These are phyloP conservation scores for Diaporthe sp. DNA, from an alignment of 2,329 filamentous ascomycete genomes.

Conservation along the genomic window DNA sequence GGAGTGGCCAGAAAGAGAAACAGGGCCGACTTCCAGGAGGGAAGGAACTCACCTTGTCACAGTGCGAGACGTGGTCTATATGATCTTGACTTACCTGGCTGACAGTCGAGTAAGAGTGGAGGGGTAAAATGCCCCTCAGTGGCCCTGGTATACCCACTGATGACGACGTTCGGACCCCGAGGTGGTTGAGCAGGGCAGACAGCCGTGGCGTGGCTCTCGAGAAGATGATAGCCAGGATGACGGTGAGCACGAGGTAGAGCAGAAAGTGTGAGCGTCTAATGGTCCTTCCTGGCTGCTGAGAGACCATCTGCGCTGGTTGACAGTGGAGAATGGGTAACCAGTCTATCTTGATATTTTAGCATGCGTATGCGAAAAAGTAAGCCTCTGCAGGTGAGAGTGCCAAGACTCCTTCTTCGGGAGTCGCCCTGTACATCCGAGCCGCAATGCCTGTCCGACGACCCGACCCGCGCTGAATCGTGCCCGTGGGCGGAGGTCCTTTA, in stretches of 20 bases:
- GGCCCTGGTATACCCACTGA: constrained; percentile 41
- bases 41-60: constrained; percentile 9
- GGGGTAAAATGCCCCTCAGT: constrained; percentile 42
- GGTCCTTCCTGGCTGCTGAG: constrained; percentile 27
- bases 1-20: background rate
- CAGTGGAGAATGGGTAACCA: background rate
- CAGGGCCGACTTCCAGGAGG: background rate
- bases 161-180: constrained; percentile 42
- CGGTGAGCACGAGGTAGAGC: constrained; percentile 39
- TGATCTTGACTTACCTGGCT: constrained; percentile 34
- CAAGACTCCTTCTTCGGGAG: constrained; percentile 16
- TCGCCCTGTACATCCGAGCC: constrained; percentile 35
- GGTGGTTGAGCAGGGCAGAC: constrained; percentile 41
- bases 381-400: background rate
- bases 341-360: background rate
- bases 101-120: constrained; percentile 33
- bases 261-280: constrained; percentile 36
- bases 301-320: constrained; percentile 24
- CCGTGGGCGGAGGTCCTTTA: background rate
- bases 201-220: constrained; percentile 43
- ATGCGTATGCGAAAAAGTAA: constrained; percentile 9
- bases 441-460: constrained; percentile 22
- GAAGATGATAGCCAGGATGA: constrained; percentile 45
- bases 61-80: constrained; percentile 16
- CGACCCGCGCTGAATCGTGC: background rate